Evolutionary conservation across 2,329 filamentous ascomycete genomes (phyloP), one percentile per base, ranked within the genome.

Genomic region (Zarea fungicola): DNA sequence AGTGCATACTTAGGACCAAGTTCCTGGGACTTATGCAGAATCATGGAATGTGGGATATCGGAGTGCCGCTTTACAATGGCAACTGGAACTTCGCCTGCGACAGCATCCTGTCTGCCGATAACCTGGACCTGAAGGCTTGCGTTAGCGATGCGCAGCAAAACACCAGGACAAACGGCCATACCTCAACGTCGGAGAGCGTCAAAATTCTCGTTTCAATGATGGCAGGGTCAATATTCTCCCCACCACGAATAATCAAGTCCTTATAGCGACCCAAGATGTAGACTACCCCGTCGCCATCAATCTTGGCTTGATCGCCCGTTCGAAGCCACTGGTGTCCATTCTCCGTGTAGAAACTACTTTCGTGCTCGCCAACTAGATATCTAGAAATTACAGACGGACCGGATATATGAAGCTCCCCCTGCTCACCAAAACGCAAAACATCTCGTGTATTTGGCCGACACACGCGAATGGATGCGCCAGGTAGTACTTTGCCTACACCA

Each of bases 71-170:
- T 57, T 22, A 74, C 65, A 11, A 76, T 58, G 3, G 74, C 74
- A 13, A 76, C 65, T 0, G 71, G 69, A 3, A 77, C 64, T 52
- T 77, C 72, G 4, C 73, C 73, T 22, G 73, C 71, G 47, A 72
- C 56, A 11, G 68, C 62, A 53, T 76, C 71, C 3, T 65, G 61
- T 2, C 70, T 58, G 8, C 71, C 73, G 11, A 76, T 62, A 2
- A 76, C 68, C 48, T 72, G 65, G 1, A 58, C 64, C 56, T 68
- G 49, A 2, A 62, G 16, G 16, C 1, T 14, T n/a, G 28, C 28
- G 28, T 29, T 14, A 29, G 28, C 14, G 28, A 7, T 9, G 3
- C 11, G 62, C 51, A 56, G 54, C n/a, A n/a, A n/a, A n/a, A n/a
- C n/a, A n/a, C n/a, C 10, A 16, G 11, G 13, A 7, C 4, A 16